A percentile compares a stretch with the other conserved stretches of the same genome.
Evolutionary conservation across 768 basidiomycete genomes (phyloP).

Genomic region (Suillus subluteus): DNA sequence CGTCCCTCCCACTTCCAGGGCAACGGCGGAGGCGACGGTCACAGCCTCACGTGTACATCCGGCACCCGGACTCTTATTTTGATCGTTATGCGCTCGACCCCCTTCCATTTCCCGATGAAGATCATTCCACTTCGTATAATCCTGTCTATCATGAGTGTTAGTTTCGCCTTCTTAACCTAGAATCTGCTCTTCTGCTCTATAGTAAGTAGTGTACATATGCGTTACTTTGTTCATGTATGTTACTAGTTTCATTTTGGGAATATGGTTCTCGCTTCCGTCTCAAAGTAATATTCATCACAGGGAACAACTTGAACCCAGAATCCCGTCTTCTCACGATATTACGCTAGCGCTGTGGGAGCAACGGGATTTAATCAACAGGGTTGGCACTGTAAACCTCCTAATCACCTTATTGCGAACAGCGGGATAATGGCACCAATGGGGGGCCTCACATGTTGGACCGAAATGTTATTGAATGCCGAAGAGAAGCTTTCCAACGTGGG

Average conservation of each 20-base stretch:
- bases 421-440: conserved; percentile 17
- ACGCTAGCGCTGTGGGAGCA: conserved; percentile 2
- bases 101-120: conserved; percentile 66
- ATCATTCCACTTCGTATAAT: conserved; percentile 52
- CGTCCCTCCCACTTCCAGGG: conserved; percentile 51
- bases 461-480: conserved; percentile 69
- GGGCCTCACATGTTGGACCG: conserved; percentile 53
- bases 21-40: conserved; percentile 52
- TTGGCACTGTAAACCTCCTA: not conserved
- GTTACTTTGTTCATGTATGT: conserved; percentile 33
- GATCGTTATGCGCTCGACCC: conserved; percentile 72
- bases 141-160: conserved; percentile 67
- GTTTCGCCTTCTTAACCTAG: conserved; percentile 35
- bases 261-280: conserved; percentile 14
- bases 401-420: not conserved
- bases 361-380: not conserved
- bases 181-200: conserved; percentile 25
- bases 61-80: conserved; percentile 60
- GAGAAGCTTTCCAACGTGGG: conserved; percentile 54
- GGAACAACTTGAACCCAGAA: not conserved
- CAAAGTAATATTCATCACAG: not conserved
- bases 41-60: conserved; percentile 63
- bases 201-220: conserved; percentile 31
- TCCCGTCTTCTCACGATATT: not conserved
- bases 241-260: conserved; percentile 17